Conservation (phyloP, 441 rosid genomes). For the Gossypium schwendimanii region DNA sequence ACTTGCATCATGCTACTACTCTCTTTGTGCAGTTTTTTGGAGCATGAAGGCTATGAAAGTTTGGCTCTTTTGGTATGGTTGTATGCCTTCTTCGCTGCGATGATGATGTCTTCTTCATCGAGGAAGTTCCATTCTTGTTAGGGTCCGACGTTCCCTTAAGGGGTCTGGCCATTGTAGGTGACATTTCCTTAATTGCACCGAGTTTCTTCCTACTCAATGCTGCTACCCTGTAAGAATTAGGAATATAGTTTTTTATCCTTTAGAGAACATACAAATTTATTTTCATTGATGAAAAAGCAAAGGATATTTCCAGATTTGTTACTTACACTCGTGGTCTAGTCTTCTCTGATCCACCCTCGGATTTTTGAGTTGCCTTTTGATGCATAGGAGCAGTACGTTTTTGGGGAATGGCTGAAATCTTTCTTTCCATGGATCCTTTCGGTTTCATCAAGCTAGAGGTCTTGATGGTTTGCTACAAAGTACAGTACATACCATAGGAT, state of each 20-base stretch:
- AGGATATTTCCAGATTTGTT: not conserved
- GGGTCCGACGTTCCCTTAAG: constrained; percentile 18
- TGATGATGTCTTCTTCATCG: constrained; percentile 18
- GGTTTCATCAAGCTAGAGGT: constrained; percentile 14
- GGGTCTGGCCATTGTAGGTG: constrained; percentile 12
- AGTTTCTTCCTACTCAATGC: constrained; percentile 17
- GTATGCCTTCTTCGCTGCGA: constrained; percentile 27
- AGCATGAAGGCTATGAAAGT: constrained; percentile 36
- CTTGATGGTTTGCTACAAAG: constrained; percentile 22
- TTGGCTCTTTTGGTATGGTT: constrained; percentile 46
- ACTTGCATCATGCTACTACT: constrained; percentile 12
- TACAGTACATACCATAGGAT: not conserved
- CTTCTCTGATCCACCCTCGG: constrained; percentile 12
- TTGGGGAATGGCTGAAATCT: constrained; percentile 16
- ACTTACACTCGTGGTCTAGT: constrained; percentile 32
- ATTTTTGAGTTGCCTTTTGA: constrained; percentile 20
- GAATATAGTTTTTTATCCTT: not conserved
- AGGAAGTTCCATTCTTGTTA: constrained; percentile 15
- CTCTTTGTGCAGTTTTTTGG: constrained; percentile 45
- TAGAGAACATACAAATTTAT: not conserved
- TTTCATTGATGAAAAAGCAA: not conserved
- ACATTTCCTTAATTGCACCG: constrained; percentile 26
- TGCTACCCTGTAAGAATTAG: constrained; percentile 22
- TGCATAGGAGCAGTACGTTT: constrained; percentile 16
- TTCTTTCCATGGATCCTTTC: constrained; percentile 19